Conservation (phyloP, 495 filamentous ascomycete genomes). For the Neurospora sp. region DNA sequence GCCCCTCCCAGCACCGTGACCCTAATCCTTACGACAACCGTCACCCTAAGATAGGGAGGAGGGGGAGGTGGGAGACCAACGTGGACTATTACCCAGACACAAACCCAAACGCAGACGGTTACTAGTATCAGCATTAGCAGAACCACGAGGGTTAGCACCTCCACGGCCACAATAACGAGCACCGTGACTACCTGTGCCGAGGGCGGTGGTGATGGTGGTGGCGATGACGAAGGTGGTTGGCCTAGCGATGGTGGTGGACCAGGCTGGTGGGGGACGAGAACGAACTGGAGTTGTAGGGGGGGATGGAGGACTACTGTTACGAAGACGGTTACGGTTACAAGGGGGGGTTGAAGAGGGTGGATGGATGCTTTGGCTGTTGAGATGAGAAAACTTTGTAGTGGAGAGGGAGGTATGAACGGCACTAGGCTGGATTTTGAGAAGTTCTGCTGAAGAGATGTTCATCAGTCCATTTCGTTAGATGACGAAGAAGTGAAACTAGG, state of each 20-base stretch:
- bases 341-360: neutral
- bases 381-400: neutral
- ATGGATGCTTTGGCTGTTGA: neutral
- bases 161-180: neutral
- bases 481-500: neutral
- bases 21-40: neutral
- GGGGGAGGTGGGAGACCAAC: neutral
- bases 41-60: neutral
- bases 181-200: neutral
- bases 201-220: neutral
- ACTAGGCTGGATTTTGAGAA: neutral
- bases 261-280: neutral
- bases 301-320: neutral
- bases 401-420: neutral
- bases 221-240: neutral
- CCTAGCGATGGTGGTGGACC: neutral
- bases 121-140: neutral
- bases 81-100: neutral
- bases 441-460: neutral
- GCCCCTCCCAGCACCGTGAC: neutral
- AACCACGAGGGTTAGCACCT: neutral
- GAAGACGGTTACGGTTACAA: neutral
- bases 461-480: neutral
- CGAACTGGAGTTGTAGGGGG: neutral
- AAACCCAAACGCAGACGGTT: neutral